Evolutionary conservation across 1,284 basidiomycete genomes (phyloP), one percentile per base, ranked within the genome.

Genomic region (Cryptococcus sp.): DNA sequence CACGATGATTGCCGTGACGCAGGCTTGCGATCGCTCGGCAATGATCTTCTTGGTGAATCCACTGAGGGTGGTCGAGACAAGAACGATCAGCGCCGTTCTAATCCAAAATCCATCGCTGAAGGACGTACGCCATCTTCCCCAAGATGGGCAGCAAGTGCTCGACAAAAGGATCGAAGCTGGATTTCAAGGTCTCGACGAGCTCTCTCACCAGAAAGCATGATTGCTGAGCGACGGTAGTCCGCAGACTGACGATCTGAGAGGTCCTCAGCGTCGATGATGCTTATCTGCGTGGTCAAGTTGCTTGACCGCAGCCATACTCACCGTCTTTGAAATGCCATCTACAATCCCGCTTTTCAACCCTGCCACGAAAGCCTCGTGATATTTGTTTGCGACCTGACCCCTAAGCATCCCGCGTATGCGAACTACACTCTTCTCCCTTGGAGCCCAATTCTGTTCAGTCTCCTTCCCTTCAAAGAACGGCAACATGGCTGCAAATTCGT

Each of bases 21-120:
- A 83, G 6, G 83, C 81, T 73, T 98, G 96, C 0, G 93, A 91
- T 55, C 88, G 88, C 57, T 91, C 87, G 13, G 90, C 92, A 38
- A 88, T 86, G 48, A 98, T 87, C 75, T 93, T 96, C 80, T 99
- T 99, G n/a, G 95, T 98, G 60, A 91, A 87, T 7, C 87, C 88
- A 25, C 91, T 73, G 55, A 13, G 35, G 19, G 17, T 20, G 17
- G 51, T 19, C 43, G 22, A 15, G 50, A 52, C 27, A 5, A 16
- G 23, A 10, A 54, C 50, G 5, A 22, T 23, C 15, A 50, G 42
- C 39, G 13, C 5, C 30, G 5, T 19, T 19, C 27, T 39, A 35
- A 8, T 17, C 10, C 3, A 2, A 1, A 27, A 2, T 5, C 10
- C 19, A 5, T 11, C n/a, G 3, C 16, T 4, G n/a, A 17, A 15